A percentile compares a stretch with the other conserved stretches of the same genome.
Conservation (phyloP, 306 rosid genomes). For the Ziziphus jujuba region DNA sequence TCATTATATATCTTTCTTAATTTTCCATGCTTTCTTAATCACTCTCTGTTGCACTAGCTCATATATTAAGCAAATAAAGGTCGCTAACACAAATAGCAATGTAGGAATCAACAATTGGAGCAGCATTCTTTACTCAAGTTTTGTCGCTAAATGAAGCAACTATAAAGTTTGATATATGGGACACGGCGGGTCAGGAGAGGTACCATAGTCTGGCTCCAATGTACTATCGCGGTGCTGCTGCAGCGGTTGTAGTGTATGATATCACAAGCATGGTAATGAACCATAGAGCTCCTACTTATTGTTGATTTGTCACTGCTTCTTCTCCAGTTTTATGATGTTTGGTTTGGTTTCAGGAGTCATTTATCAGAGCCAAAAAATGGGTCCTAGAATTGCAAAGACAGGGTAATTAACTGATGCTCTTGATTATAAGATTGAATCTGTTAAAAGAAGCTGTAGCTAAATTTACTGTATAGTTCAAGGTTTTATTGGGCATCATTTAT, state of each 20-base stretch:
- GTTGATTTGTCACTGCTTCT: neutral
- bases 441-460: no score
- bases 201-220: constrained; percentile 97
- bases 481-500: no score
- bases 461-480: no score
- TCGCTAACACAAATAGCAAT: neutral
- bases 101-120: constrained; percentile 94
- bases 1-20: neutral
- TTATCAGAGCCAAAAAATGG: constrained; percentile 79
- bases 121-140: constrained; percentile 86
- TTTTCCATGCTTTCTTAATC: neutral
- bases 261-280: constrained; percentile 52
- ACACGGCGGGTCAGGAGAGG: constrained; percentile 90
- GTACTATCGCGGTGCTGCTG: constrained; percentile 94
- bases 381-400: constrained; percentile 82
- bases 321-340: neutral
- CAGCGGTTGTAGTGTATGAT: constrained; percentile 80
- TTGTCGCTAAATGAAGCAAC: constrained; percentile 75
- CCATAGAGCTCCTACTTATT: neutral
- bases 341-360: constrained; percentile 61
- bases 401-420: constrained; percentile 41
- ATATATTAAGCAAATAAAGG: no score
- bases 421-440: no score
- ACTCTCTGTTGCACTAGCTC: no score
- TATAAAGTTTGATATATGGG: constrained; percentile 90